Base-by-base conservation (phyloP, 192 early-diverging fungal genomes). In the Coemansia sp. region DNA sequence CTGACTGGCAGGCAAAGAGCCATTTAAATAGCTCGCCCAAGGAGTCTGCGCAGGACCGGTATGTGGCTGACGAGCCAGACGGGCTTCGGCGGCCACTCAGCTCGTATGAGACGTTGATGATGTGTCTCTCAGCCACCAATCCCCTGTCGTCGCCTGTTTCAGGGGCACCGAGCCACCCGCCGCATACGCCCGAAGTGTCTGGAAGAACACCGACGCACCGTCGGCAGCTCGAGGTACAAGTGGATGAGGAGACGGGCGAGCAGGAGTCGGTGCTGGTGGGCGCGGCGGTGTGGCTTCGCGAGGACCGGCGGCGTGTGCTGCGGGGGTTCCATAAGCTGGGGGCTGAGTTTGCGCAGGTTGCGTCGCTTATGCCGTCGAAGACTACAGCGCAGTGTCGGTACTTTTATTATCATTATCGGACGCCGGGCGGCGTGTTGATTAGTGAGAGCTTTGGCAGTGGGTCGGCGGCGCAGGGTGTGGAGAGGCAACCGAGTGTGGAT, bases 371-470 rank as follows among this genome's bases (percentile, higher is more conserved):
- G 55, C 86, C 87, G 4, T 87, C 89, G 3, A 93, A 93, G 69
- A 89, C 90, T 2, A 86, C 82, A 54, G 86, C 85, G 25, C 88
- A 93, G 66, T 93, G 91, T 59, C 81, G 85, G 37, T 89, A 90
- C 50, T 91, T 90, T 64, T 92, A 87, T 63, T 82, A 87, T 68
- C 86, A 89, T 57, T 88, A 89, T 67, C 87, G 87, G 31, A 86
- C 88, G 1, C 75, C 75, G 11, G 50, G 44, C 1, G 75, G 75
- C 7, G 26, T 28, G 11, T 25, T 72, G 60, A 38, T 78, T 5
- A 72, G 75, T 51, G 69, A 71, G 48, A 47, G 62, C 10, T 62
- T 73, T 17, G 49, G 21, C 23, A 57, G 47, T 28, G 58, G 34
- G 10, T 11, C 56, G 11, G 60, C 59, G 15, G 21, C 28, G 6